Evolutionary conservation across 2,329 filamentous ascomycete species (phyloP).

Genomic region (Aureobasidium vineae): DNA sequence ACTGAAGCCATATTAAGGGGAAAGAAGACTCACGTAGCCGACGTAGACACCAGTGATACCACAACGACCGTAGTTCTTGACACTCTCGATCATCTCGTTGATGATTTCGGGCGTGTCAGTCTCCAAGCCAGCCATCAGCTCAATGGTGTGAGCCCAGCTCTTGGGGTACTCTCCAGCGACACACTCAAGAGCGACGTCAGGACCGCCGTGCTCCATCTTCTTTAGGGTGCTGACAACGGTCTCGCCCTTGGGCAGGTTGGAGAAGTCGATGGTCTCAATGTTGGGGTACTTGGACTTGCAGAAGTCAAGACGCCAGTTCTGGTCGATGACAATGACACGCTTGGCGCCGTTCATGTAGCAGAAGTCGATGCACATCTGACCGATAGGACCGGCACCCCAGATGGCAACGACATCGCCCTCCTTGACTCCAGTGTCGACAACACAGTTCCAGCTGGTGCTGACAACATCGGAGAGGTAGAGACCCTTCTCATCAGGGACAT

Average conservation of each 20-base stretch:
- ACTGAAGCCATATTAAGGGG: constrained; percentile 21
- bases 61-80: constrained; percentile 68
- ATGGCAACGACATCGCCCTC: constrained; percentile 74
- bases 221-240: constrained; percentile 70
- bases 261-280: constrained; percentile 68
- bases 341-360: constrained; percentile 68
- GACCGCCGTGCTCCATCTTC: constrained; percentile 69
- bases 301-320: constrained; percentile 67
- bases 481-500: constrained; percentile 79
- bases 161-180: constrained; percentile 64
- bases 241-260: constrained; percentile 56
- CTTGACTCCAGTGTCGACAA: constrained; percentile 80
- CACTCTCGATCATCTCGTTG: constrained; percentile 76
- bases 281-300: constrained; percentile 64
- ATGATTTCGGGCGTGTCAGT: constrained; percentile 80
- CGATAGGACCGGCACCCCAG: constrained; percentile 85
- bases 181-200: constrained; percentile 71
- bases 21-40: constrained; percentile 52
- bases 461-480: constrained; percentile 81
- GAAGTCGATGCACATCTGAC: constrained; percentile 71
- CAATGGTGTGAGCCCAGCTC: constrained; percentile 60
- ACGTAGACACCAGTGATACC: constrained; percentile 73
- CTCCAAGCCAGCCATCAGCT: constrained; percentile 65
- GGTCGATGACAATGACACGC: constrained; percentile 77
- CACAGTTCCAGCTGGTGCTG: constrained; percentile 74